Conservation (phyloP, 768 basidiomycete species). For the Auricularia sp. region DNA sequence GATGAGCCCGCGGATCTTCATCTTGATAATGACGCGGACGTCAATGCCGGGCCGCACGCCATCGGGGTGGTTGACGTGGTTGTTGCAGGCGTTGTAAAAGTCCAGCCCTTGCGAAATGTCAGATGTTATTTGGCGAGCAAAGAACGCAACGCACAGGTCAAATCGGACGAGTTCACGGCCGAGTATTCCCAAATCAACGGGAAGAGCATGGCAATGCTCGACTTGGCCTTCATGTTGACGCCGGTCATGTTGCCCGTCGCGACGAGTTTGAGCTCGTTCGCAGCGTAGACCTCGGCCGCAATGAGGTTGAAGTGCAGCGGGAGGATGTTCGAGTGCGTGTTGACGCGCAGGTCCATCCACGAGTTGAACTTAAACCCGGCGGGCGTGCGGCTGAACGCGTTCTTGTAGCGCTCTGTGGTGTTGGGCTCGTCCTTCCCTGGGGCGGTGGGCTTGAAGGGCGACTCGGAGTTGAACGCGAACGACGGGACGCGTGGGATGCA, state of each 20-base stretch:
- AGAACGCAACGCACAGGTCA: conserved; percentile 36
- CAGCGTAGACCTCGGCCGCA: conserved; percentile 58
- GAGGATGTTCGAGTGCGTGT: conserved; percentile 65
- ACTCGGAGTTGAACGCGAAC: conserved; percentile 47
- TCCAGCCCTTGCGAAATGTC: conserved; percentile 31
- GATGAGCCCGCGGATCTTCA: conserved; percentile 62
- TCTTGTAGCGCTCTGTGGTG: conserved; percentile 22
- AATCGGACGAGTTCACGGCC: conserved; percentile 68
- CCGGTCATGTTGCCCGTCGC: conserved; percentile 54
- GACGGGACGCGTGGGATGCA: conserved; percentile 74
- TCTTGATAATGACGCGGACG: conserved; percentile 53
- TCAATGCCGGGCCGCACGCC: conserved; percentile 57
- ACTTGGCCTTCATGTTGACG: conserved; percentile 54
- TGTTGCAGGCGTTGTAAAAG: conserved; percentile 72
- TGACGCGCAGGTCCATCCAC: conserved; percentile 59
- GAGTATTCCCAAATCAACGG: conserved; percentile 80
- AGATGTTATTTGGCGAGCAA: conserved; percentile 29
- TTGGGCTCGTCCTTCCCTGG: conserved; percentile 6
- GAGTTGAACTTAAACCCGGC: conserved; percentile 89
- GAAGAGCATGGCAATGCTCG: conserved; percentile 51
- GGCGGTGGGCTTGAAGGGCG: conserved; percentile 49
- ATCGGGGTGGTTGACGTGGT: conserved; percentile 35
- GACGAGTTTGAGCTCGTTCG: conserved; percentile 52
- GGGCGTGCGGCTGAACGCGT: conserved; percentile 60
- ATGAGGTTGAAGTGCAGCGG: conserved; percentile 66